A percentile compares a stretch with the other conserved stretches of the same genome.
These are phyloP conservation scores for Lyophyllum decastes DNA, from an alignment of 768 basidiomycete genomes.

Conservation along the genomic window DNA sequence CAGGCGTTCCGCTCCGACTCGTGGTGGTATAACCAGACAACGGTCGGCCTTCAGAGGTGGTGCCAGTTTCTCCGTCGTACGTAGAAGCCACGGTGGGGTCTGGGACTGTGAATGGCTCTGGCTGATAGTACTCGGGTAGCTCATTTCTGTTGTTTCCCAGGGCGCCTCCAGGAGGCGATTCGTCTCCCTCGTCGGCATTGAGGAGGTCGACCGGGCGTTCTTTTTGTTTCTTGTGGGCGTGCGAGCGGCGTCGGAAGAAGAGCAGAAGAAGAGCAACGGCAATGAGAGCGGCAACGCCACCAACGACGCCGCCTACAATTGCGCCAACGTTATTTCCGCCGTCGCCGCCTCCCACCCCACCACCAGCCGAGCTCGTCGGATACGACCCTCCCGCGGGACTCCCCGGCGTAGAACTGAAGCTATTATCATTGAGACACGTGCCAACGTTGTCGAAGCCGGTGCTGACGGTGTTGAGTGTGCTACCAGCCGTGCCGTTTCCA, in stretches of 20 bases:
- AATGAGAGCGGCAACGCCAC: constrained; percentile 20
- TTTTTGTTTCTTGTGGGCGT: constrained; percentile 37
- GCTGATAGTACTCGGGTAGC: constrained; percentile 71
- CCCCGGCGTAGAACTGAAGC: constrained; percentile 79
- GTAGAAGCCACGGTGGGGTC: constrained; percentile 49
- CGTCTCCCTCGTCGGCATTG: constrained; percentile 59
- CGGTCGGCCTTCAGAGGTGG: constrained; percentile 29
- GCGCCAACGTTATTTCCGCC: constrained; percentile 34
- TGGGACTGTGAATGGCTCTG: constrained; percentile 75
- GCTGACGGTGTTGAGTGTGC: constrained; percentile 55
- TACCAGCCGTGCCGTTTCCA: constrained; percentile 72
- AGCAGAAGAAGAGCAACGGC: constrained; percentile 20
- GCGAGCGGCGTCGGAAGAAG: constrained; percentile 25
- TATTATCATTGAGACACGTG: constrained; percentile 56
- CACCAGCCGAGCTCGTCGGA: constrained; percentile 52
- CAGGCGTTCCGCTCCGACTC: constrained; percentile 51
- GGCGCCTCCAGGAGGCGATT: constrained; percentile 22
- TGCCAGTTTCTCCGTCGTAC: constrained; percentile 24
- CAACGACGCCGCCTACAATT: constrained; percentile 29
- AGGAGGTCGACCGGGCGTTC: constrained; percentile 72
- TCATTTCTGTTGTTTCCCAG: constrained; percentile 35
- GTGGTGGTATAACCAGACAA: constrained; percentile 40
- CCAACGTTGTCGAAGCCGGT: constrained; percentile 48
- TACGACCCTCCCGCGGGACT: constrained; percentile 74
- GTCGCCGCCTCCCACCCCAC: constrained; percentile 26